These are phyloP conservation scores for Hypoxylon sp. DNA, from an alignment of 2,329 filamentous ascomycete species.

Conservation along the genomic window DNA sequence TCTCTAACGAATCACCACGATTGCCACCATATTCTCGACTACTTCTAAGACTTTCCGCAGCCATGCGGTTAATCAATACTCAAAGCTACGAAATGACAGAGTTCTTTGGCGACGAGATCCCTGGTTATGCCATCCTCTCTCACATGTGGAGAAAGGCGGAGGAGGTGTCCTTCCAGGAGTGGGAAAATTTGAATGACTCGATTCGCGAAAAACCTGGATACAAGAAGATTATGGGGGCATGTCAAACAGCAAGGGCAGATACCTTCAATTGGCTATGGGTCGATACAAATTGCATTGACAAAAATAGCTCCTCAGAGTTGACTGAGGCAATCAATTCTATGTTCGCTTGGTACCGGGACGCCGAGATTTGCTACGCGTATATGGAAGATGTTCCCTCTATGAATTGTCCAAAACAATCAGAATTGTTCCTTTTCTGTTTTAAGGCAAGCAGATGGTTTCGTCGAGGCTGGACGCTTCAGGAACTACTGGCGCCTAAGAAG, in stretches of 20 bases:
- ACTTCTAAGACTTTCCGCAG: background rate
- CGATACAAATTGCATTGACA: slow-evolving; percentile 20
- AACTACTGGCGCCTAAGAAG: slow-evolving; percentile 11
- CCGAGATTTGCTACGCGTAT: slow-evolving; percentile 15
- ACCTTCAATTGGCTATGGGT: slow-evolving; percentile 17
- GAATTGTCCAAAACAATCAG: no score
- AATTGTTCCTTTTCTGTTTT: background rate
- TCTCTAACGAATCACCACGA: background rate
- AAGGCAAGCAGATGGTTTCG: slow-evolving; percentile 15
- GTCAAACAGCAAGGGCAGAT: background rate
- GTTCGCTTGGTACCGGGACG: slow-evolving; percentile 21
- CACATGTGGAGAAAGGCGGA: slow-evolving; percentile 10
- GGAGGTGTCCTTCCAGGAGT: slow-evolving; percentile 11
- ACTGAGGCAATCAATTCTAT: slow-evolving; percentile 18
- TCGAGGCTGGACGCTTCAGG: slow-evolving; percentile 17
- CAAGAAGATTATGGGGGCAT: slow-evolving; percentile 12
- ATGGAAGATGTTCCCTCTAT: slow-evolving; percentile 5
- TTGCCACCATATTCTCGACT: no score
- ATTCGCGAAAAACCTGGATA: slow-evolving; percentile 1
- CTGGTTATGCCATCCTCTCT: slow-evolving; percentile 18
- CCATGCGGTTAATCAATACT: slow-evolving; percentile 13
- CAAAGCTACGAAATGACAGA: background rate
- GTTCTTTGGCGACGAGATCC: slow-evolving; percentile 6
- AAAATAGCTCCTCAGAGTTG: slow-evolving; percentile 11
- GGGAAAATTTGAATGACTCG: slow-evolving; percentile 2